Percentiles rank a stretch among this genome's conserved stretches.
These are phyloP conservation scores for Rhizopogon rudus DNA, from an alignment of 768 basidiomycete genomes.

Conservation along the genomic window DNA sequence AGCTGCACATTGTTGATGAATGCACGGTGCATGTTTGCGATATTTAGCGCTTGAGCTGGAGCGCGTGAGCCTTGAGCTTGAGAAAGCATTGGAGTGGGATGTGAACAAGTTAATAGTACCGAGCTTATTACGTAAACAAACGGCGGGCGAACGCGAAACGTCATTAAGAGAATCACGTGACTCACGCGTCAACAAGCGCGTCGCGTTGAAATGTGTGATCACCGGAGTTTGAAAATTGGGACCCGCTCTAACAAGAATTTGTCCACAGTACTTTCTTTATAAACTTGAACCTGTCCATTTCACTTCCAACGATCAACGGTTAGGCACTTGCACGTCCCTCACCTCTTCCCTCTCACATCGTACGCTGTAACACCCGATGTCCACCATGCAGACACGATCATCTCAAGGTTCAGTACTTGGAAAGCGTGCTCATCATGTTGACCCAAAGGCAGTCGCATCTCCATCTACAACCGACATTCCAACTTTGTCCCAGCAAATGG, in stretches of 20 bases:
- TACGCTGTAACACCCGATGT: neutral
- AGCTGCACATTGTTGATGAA: neutral
- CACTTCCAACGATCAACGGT: neutral
- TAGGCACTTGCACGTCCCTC: no score
- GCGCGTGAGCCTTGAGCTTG: no score
- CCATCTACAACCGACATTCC: slow-evolving; percentile 4
- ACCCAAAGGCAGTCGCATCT: slow-evolving; percentile 8
- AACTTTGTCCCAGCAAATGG: slow-evolving; percentile 2
- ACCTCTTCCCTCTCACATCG: neutral
- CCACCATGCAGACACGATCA: slow-evolving; percentile 38
- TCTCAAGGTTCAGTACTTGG: slow-evolving; percentile 44
- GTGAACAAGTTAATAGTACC: no score
- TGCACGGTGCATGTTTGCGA: neutral
- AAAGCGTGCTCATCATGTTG: slow-evolving; percentile 41
- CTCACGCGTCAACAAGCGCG: slow-evolving; percentile 1
- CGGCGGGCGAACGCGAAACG: slow-evolving; percentile 1
- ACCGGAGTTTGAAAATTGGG: slow-evolving; percentile 21
- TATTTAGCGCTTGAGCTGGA: no score
- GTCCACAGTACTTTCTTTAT: neutral
- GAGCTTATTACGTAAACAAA: no score
- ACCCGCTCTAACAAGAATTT: neutral
- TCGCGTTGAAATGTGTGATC: slow-evolving; percentile 18
- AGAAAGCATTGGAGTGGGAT: no score
- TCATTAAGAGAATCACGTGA: slow-evolving; percentile 5
- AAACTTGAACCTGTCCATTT: slow-evolving; percentile 3